Evolutionary conservation across 169 alveolate genomes (phyloP).

Genomic region (Perkinsus marinus): DNA sequence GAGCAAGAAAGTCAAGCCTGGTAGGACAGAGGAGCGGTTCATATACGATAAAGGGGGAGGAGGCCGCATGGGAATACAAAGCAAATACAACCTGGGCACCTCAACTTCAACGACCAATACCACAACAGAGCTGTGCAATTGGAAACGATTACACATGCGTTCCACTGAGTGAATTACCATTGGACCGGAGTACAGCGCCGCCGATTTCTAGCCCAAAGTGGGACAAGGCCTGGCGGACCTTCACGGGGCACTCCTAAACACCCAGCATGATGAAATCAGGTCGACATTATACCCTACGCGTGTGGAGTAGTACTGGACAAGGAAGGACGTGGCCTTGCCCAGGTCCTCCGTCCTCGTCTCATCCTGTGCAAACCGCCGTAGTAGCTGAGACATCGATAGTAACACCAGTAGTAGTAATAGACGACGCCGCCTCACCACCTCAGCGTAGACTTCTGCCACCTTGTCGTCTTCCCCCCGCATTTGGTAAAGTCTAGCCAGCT

Average conservation of each 20-base stretch:
- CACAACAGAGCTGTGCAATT: neutral
- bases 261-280: neutral
- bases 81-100: neutral
- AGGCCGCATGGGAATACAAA: neutral
- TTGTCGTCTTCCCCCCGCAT: neutral
- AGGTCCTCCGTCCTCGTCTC: neutral
- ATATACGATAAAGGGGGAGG: neutral
- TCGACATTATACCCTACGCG: neutral
- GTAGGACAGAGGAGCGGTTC: neutral
- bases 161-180: neutral
- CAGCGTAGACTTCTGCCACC: neutral
- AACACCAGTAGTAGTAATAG: too few species aligned
- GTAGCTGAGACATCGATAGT: neutral
- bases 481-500: neutral
- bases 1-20: neutral
- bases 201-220: neutral
- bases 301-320: neutral
- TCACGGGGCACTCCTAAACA: neutral
- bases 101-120: neutral
- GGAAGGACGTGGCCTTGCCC: neutral
- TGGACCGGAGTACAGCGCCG: neutral
- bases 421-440: neutral
- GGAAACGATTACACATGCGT: neutral
- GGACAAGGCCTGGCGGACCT: neutral
- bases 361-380: neutral